Percentiles rank a stretch among this genome's conserved stretches.
Evolutionary conservation across 2,329 filamentous ascomycete genomes (phyloP).

Genomic region (Venturia asperata): DNA sequence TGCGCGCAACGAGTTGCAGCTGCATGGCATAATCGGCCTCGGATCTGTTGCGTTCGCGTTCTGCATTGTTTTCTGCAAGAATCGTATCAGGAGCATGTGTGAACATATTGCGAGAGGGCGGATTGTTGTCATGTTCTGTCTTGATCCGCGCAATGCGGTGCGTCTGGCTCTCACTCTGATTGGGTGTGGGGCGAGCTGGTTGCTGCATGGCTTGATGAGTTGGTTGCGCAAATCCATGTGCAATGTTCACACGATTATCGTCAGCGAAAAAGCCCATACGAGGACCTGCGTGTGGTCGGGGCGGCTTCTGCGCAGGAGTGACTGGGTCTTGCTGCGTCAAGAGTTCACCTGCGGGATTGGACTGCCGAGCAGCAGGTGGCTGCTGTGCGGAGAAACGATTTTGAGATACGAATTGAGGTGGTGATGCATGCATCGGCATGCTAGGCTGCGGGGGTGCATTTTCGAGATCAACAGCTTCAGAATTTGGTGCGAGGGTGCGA

Average conservation of each 20-base stretch:
- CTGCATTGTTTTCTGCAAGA: conserved; percentile 2
- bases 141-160: conserved; percentile 13
- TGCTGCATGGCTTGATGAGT: conserved; percentile 4
- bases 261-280: conserved; percentile 24
- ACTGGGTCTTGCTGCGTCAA: conserved; percentile 22
- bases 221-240: conserved; percentile 7
- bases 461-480: conserved; percentile 35
- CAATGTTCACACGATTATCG: conserved; percentile 22
- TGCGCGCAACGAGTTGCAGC: background rate
- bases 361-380: conserved; percentile 5
- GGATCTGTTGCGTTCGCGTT: conserved; percentile 11
- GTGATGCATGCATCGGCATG: conserved; percentile 18
- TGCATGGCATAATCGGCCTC: background rate
- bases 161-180: conserved; percentile 6
- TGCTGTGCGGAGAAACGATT: conserved; percentile 12
- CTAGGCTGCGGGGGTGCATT: conserved; percentile 27
- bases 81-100: conserved; percentile 3
- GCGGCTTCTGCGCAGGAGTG: conserved; percentile 19
- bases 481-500: conserved; percentile 39
- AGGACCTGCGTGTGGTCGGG: conserved; percentile 9
- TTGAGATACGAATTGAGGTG: conserved; percentile 23
- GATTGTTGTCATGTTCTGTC: conserved; percentile 11
- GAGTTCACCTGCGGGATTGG: conserved; percentile 2
- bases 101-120: background rate
- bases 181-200: background rate